Evolutionary conservation across 345 rosid species (phyloP).

Genomic region (Murraya koenigii): DNA sequence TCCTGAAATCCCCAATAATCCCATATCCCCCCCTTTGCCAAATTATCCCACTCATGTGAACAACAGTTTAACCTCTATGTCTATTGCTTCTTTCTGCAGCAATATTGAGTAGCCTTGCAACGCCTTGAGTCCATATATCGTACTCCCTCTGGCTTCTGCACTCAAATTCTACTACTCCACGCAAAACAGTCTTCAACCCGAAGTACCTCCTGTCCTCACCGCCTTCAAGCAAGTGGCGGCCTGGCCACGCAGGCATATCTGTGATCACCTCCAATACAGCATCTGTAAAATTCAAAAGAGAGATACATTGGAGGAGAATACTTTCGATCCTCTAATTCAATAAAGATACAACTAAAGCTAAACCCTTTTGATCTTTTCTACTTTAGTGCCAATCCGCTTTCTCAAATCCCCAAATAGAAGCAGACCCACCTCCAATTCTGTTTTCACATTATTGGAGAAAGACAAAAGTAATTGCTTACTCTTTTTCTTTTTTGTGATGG

Average conservation of each 20-base stretch:
- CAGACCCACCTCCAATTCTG: slow-evolving; percentile 52
- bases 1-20: slow-evolving; percentile 5
- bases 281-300: slow-evolving; percentile 49
- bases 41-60: slow-evolving; percentile 9
- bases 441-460: slow-evolving; percentile 40
- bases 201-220: slow-evolving; percentile 79
- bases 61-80: slow-evolving; percentile 44
- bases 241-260: slow-evolving; percentile 83
- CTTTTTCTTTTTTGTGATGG: slow-evolving; percentile 97
- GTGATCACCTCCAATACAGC: slow-evolving; percentile 67
- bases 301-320: slow-evolving; percentile 22
- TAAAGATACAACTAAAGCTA: slow-evolving; percentile 15
- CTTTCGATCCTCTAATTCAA: slow-evolving; percentile 36
- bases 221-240: slow-evolving; percentile 81
- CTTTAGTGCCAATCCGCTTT: slow-evolving; percentile 50
- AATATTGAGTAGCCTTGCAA: slow-evolving; percentile 67
- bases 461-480: slow-evolving; percentile 60
- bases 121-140: slow-evolving; percentile 93
- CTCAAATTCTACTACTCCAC: slow-evolving; percentile 77
- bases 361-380: slow-evolving; percentile 24
- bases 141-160: slow-evolving; percentile 77
- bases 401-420: slow-evolving; percentile 87
- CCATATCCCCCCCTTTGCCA: not conserved
- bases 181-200: slow-evolving; percentile 57
- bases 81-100: slow-evolving; percentile 56